Evolutionary conservation across 306 rosid species (phyloP).

Genomic region (Ormosia emarginata): DNA sequence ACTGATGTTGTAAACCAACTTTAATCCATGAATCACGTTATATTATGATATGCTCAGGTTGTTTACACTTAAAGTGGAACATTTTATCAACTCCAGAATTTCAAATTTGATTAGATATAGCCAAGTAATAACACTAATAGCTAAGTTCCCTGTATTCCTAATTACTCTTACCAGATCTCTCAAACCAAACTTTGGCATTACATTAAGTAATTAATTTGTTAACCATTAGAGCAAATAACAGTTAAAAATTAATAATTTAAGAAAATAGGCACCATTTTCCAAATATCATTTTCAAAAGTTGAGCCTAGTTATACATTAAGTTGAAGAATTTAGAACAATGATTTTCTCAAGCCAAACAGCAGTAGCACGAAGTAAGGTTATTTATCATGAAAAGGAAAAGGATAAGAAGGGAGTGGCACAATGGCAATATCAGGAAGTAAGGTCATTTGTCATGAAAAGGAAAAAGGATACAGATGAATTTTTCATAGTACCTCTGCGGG

Average conservation of each 20-base stretch:
- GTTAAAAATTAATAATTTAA: neutral
- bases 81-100: neutral
- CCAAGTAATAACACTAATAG: neutral
- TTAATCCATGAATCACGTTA: neutral
- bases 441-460: neutral
- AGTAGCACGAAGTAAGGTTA: neutral
- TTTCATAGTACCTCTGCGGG: constrained; percentile 75
- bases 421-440: neutral
- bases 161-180: neutral
- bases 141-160: neutral
- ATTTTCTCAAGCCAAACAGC: constrained; percentile 5
- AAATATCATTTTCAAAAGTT: neutral
- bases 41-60: neutral
- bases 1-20: neutral
- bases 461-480: neutral
- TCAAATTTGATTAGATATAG: neutral
- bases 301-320: neutral
- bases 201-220: neutral
- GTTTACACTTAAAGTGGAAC: neutral
- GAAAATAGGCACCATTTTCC: neutral
- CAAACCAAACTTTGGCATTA: neutral
- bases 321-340: neutral
- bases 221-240: neutral
- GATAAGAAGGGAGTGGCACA: no score
- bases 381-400: neutral